Evolutionary conservation across 1,284 basidiomycete species (phyloP).

Genomic region (Crepidotus sp.): DNA sequence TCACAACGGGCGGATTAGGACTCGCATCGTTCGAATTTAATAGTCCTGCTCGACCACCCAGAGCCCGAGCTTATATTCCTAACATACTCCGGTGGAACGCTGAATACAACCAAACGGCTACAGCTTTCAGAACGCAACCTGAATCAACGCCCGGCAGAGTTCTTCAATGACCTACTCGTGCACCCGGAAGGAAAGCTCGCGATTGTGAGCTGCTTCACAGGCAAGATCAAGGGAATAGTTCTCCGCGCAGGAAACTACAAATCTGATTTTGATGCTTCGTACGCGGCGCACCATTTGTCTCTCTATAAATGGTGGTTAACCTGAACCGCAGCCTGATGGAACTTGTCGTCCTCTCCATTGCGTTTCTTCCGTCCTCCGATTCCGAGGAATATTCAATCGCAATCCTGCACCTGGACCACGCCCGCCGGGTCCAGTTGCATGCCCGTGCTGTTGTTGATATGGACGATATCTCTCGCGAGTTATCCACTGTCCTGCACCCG

Average conservation of each 20-base stretch:
- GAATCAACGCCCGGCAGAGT: conserved; percentile 50
- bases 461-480: conserved; percentile 43
- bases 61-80: conserved; percentile 61
- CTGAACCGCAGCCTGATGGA: conserved; percentile 52
- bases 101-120: conserved; percentile 35
- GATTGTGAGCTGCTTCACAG: conserved; percentile 54
- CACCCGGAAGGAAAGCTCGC: conserved; percentile 54
- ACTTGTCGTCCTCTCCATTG: conserved; percentile 62
- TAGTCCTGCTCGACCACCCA: conserved; percentile 65
- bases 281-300: conserved; percentile 25
- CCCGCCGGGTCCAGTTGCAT: conserved; percentile 50
- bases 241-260: conserved; percentile 44
- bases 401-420: conserved; percentile 62
- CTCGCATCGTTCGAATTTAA: conserved; percentile 39
- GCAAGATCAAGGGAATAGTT: conserved; percentile 55
- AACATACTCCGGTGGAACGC: conserved; percentile 33
- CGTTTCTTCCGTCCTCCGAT: conserved; percentile 49
- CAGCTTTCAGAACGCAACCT: conserved; percentile 42
- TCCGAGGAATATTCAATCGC: conserved; percentile 48
- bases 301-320: conserved; percentile 1
- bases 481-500: conserved; percentile 39
- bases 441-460: conserved; percentile 32
- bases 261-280: conserved; percentile 60
- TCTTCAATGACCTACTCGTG: conserved; percentile 54
- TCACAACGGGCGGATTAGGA: conserved; percentile 26